These are phyloP conservation scores for Polytrichum commune DNA, from an alignment of 225 moss, liverwort and hornwort genomes.

Conservation along the genomic window DNA sequence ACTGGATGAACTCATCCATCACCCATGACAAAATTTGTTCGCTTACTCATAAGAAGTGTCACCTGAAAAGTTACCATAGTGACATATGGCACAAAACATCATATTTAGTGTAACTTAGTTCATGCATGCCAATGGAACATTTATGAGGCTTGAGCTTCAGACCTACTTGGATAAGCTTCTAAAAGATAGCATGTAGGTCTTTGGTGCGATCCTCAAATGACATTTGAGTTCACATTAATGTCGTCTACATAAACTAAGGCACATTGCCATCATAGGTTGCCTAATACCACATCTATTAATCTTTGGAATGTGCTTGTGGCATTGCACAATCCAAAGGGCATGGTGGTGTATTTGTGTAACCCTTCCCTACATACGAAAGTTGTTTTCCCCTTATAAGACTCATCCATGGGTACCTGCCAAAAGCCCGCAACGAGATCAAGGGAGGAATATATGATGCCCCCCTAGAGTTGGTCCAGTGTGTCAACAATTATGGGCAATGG, in stretches of 20 bases:
- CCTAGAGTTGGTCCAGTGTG: background rate
- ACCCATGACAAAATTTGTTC: too few relatives aligned
- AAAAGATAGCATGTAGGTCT: background rate
- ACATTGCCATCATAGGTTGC: background rate
- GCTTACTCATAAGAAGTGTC: too few relatives aligned
- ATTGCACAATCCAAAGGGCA: constrained; percentile 3
- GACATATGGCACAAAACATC: too few relatives aligned
- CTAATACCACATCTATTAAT: background rate
- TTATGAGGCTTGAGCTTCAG: background rate
- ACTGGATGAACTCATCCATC: too few relatives aligned
- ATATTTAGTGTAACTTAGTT: background rate
- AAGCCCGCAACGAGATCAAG: background rate
- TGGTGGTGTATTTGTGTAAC: background rate
- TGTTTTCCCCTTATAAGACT: background rate
- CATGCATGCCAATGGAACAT: background rate
- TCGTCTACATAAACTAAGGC: background rate
- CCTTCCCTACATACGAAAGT: background rate
- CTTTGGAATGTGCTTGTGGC: constrained; percentile 3
- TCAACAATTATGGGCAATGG: background rate
- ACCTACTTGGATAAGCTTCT: background rate
- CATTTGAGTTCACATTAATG: background rate
- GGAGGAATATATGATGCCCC: background rate
- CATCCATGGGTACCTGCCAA: background rate
- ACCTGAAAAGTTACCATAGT: too few relatives aligned
- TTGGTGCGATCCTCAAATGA: background rate